Base-by-base conservation (phyloP, 1,284 basidiomycete genomes). In the Heterobasidion occidentale region DNA sequence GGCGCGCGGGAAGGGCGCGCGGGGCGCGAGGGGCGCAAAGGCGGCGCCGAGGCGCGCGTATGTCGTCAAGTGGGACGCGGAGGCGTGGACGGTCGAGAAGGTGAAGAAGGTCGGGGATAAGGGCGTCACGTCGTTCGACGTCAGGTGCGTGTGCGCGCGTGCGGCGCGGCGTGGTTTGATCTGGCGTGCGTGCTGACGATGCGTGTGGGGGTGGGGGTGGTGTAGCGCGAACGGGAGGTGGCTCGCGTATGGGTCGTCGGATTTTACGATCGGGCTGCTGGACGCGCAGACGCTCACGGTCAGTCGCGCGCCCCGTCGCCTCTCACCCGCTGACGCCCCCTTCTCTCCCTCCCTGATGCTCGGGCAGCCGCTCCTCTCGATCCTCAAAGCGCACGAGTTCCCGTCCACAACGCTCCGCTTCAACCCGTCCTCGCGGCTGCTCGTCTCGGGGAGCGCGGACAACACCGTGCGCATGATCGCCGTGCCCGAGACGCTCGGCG, bases 321-420 rank as follows among this genome's bases (percentile, higher is more conserved):
- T 54, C 55, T 59, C 55, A 44, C 27, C 46, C 33, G 9, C 53
- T 36, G 17, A 47, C 38, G 33, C 58, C 48, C 19, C 19, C n/a
- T n/a, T n/a, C n/a, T n/a, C n/a, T n/a, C n/a, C n/a, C 19, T 19
- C 19, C 19, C 19, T 19, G 19, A 19, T 19, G 19, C 19, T 19
- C 19, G 19, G 19, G 19, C 19, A 97, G 93, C 93, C 94, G 0
- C 71, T 95, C 9, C 73, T 93, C 36, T 87, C 87, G 36, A 95
- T 99, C 59, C 77, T 98, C 51, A 91, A 93, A 69, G 91, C 95
- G 0, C 97, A 99, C 70, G 92, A 94, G 61, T 96, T 99, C 69
- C 93, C 97, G 2, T 84, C 93, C 1, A 99, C 96, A 0, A 86
- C 89, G 1, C 72, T 99, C 56, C 82, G 81, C 57, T 98, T 99